A percentile compares a stretch with the other conserved stretches of the same genome.
phyloP scores from a whole-genome alignment of 352 stramenopile genomes.

The Globisporangium nodosum region DNA sequence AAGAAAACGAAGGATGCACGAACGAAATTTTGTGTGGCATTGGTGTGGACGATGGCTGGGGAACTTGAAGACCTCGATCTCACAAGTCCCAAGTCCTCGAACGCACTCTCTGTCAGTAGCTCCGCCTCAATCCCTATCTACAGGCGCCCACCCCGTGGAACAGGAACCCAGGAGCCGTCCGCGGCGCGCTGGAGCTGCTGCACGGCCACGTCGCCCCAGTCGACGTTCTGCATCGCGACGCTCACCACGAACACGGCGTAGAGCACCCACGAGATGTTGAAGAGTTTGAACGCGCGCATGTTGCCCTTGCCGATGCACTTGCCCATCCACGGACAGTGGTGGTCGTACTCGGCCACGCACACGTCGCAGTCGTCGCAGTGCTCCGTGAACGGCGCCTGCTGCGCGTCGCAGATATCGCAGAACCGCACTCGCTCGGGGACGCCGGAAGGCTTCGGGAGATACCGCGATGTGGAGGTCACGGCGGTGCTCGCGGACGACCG shows the following conservation, averaged over 20 bases:
- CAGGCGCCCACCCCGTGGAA: neutral
- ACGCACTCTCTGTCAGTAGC: too few relatives aligned
- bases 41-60: neutral
- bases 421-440: conserved; percentile 13
- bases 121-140: neutral
- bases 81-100: too few relatives aligned
- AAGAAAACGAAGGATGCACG: neutral
- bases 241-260: conserved; percentile 80
- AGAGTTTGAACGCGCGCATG: conserved; percentile 88
- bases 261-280: conserved; percentile 78
- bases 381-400: conserved; percentile 54
- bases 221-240: conserved; percentile 47
- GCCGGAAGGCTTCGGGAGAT: neutral
- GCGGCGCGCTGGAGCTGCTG: conserved; percentile 28
- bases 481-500: conserved; percentile 5
- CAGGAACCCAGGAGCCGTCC: conserved; percentile 19
- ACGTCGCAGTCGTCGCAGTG: conserved; percentile 94
- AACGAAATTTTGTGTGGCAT: neutral
- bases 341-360: conserved; percentile 85
- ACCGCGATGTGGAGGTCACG: conserved; percentile 16
- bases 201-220: conserved; percentile 36
- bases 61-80: too few relatives aligned
- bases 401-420: conserved; percentile 67
- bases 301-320: conserved; percentile 92
- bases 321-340: conserved; percentile 94